Evolutionary conservation across 371 early-diverging fungal species (phyloP), one percentile per base, ranked within the genome.

Genomic region (Apophysomyces variabilis): DNA sequence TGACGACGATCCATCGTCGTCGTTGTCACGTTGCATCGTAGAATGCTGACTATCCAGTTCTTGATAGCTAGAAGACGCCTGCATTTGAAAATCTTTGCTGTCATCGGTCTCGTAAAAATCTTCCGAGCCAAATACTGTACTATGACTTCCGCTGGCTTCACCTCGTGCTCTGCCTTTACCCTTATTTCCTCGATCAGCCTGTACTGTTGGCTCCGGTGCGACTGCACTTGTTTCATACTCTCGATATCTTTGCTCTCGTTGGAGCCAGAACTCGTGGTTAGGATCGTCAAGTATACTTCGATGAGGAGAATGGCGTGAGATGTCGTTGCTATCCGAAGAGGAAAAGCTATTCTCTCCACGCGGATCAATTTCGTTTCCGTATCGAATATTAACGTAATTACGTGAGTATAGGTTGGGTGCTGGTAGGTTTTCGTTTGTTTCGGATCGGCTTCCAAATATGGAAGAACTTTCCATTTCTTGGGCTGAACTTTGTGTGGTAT

Each of bases 331-430:
- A 18, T 50, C 54, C 21, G 54, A n/a, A 21, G 54, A 6, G 6
- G 13, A 50, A 5, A 5, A 5, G n/a, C 7, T 21, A 8, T 50
- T 21, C 18, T 21, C 21, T 18, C 21, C 54, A 11, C 21, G 9
- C 9, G 5, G 4, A 18, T 0, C 21, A 5, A 9, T 50, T 1
- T 50, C 54, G 21, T 21, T 50, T 18, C 21, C 54, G 5, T 18
- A 8, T 4, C 1, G 21, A 50, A 35, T 1, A 0, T 11, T 21
- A 9, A 26, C 11, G 21, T 16, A 6, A 21, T 21, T 41, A 13
- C 41, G 41, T 41, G 41, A 21, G 21, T 50, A 50, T 50, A 21
- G 21, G 67, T 38, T 71, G 65, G 57, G 66, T 60, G 18, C 66
- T 66, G 12, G 46, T 57, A 9, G 70, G 44, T 60, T 63, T 41